Percentiles rank a stretch among this genome's conserved stretches.
These are phyloP conservation scores for Arthrobotrys pseudoclavata DNA, from an alignment of 2,329 filamentous ascomycete species.

Conservation along the genomic window DNA sequence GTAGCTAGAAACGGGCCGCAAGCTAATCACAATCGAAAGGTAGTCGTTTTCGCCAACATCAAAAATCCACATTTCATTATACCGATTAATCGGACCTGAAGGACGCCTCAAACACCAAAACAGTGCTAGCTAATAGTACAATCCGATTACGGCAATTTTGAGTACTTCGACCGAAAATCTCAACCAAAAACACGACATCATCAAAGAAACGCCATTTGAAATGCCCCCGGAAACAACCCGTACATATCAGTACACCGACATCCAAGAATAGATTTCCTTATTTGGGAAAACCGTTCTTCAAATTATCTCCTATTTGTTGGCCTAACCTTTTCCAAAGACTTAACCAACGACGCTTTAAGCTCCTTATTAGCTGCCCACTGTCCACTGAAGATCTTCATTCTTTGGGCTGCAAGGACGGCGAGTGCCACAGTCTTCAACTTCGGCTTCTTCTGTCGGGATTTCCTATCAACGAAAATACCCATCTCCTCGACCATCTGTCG, in stretches of 20 bases:
- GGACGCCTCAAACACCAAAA: slow-evolving; percentile 29
- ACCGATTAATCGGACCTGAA: slow-evolving; percentile 12
- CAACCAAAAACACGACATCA: slow-evolving; percentile 19
- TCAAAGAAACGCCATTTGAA: slow-evolving; percentile 37
- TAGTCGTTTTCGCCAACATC: neutral
- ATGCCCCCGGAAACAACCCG: slow-evolving; percentile 24
- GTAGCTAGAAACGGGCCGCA: neutral
- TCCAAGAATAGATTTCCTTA: neutral
- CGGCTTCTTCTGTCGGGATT: slow-evolving; percentile 68
- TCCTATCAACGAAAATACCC: slow-evolving; percentile 73
- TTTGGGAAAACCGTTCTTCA: neutral
- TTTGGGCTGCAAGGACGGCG: slow-evolving; percentile 69
- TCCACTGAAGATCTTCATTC: slow-evolving; percentile 70
- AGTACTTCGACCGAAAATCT: slow-evolving; percentile 10
- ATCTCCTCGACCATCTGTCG: slow-evolving; percentile 87
- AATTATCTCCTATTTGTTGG: slow-evolving; percentile 10
- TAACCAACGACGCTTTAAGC: slow-evolving; percentile 65
- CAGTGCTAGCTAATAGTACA: slow-evolving; percentile 34
- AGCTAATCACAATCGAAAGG: neutral
- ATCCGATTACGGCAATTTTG: neutral
- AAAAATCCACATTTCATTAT: slow-evolving; percentile 19
- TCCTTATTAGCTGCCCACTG: slow-evolving; percentile 70
- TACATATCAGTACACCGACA: slow-evolving; percentile 16
- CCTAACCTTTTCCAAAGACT: slow-evolving; percentile 61
- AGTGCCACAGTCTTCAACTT: slow-evolving; percentile 69